Conservation (phyloP, 2,329 filamentous ascomycete species). For the Penicillium sp. region DNA sequence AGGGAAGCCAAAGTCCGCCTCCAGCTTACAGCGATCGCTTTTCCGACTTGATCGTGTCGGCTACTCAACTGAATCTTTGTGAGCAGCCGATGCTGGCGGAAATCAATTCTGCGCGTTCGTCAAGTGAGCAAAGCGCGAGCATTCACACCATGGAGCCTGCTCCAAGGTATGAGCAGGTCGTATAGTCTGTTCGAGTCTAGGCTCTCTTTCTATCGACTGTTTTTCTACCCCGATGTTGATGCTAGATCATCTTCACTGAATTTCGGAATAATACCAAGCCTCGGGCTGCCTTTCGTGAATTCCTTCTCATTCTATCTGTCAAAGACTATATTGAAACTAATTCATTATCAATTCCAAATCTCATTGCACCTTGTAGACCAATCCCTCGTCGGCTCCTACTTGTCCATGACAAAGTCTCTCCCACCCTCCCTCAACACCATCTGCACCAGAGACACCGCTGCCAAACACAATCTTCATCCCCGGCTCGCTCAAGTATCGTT, state of each 20-base stretch:
- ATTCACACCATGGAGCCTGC: not conserved
- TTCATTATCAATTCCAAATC: not conserved
- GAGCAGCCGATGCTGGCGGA: not conserved
- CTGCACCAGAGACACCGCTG: slow-evolving; percentile 7
- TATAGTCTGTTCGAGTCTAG: not conserved
- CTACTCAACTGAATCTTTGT: not conserved
- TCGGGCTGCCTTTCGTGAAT: not conserved
- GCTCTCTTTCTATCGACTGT: too few species aligned
- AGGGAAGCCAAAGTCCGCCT: not conserved
- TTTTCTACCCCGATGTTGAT: not conserved
- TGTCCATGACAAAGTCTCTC: slow-evolving; percentile 5
- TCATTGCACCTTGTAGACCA: slow-evolving; percentile 18
- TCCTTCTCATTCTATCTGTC: not conserved
- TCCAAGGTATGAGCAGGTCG: not conserved
- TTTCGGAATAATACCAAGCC: not conserved
- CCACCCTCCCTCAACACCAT: slow-evolving; percentile 21
- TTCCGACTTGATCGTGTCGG: not conserved
- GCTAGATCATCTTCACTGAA: too few species aligned
- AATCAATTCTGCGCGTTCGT: not conserved
- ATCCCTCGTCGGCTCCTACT: slow-evolving; percentile 13
- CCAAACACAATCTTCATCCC: slow-evolving; percentile 16
- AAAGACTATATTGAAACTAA: not conserved
- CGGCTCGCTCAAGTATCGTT: slow-evolving; percentile 9
- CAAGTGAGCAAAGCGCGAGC: not conserved
- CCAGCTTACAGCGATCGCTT: slow-evolving; percentile 1